Conservation (phyloP, 177 flowering plant species). For the Telopea speciosissima region DNA sequence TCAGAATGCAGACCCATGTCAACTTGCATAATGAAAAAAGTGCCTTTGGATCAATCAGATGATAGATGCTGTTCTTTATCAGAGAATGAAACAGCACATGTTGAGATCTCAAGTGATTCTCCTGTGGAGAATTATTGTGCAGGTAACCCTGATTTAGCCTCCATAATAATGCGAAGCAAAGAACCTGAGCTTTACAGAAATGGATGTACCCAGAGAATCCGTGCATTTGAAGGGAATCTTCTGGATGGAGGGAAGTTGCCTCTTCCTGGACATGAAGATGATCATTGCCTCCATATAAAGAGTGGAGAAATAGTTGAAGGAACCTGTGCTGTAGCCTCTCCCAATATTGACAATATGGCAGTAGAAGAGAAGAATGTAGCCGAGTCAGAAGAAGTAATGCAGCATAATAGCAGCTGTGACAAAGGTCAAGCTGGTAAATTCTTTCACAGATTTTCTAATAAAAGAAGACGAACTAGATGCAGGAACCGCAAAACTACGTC, state of each 20-base stretch:
- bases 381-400: constrained; percentile 16
- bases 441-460: constrained; percentile 17
- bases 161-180: constrained; percentile 55
- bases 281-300: constrained; percentile 12
- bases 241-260: constrained; percentile 26
- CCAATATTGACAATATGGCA: constrained; percentile 13
- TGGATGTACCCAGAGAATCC: constrained; percentile 75
- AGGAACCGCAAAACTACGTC: constrained; percentile 18
- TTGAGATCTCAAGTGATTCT: constrained; percentile 13
- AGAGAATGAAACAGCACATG: constrained; percentile 10
- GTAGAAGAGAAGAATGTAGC: constrained; percentile 15
- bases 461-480: constrained; percentile 31
- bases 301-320: constrained; percentile 25
- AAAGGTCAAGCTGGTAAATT: constrained; percentile 19
- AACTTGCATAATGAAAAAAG: constrained; percentile 18
- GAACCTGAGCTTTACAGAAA: constrained; percentile 57
- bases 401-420: constrained; percentile 11
- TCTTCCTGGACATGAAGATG: constrained; percentile 27
- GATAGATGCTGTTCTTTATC: constrained; percentile 9
- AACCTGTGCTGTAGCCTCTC: constrained; percentile 10
- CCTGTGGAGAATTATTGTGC: constrained; percentile 20
- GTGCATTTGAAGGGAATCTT: constrained; percentile 51
- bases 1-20: constrained; percentile 16
- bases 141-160: constrained; percentile 45
- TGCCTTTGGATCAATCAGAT: constrained; percentile 13